These are phyloP conservation scores for Polygonum aviculare DNA, from an alignment of 148 eudicot genomes.

Conservation along the genomic window DNA sequence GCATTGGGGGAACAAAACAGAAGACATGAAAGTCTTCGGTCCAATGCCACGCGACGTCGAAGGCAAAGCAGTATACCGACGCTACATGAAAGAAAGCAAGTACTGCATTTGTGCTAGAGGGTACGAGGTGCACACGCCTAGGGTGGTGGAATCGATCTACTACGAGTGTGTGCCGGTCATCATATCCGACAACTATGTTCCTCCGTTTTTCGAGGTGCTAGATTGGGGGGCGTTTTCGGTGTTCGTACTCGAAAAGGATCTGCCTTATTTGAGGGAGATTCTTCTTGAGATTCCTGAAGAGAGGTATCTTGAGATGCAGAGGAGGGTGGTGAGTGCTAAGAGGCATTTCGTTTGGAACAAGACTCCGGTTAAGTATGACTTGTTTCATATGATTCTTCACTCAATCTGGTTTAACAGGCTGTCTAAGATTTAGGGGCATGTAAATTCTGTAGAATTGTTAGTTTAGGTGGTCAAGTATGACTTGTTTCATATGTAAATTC, in stretches of 20 bases:
- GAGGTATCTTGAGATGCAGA: constrained; percentile 54
- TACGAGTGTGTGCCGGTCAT: constrained; percentile 77
- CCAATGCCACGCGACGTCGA: constrained; percentile 53
- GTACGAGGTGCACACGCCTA: constrained; percentile 62
- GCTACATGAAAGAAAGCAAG: constrained; percentile 71
- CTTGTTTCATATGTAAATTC: no score
- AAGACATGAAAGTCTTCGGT: constrained; percentile 65
- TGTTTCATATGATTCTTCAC: constrained; percentile 85
- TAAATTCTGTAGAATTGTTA: background rate
- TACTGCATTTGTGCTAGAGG: constrained; percentile 82
- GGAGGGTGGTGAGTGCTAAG: constrained; percentile 42
- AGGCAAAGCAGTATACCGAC: constrained; percentile 52
- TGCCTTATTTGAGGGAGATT: constrained; percentile 59
- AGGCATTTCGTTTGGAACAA: constrained; percentile 68
- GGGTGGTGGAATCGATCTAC: constrained; percentile 67
- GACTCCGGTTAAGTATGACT: constrained; percentile 57
- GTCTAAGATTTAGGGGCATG: constrained; percentile 24
- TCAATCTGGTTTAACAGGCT: constrained; percentile 72
- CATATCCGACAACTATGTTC: constrained; percentile 73
- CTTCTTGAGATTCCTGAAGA: constrained; percentile 57
- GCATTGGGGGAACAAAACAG: constrained; percentile 56
- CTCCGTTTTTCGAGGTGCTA: constrained; percentile 70
- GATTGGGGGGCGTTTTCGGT: constrained; percentile 68
- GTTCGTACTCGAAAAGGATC: constrained; percentile 56
- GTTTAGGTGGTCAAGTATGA: no score